phyloP scores from a whole-genome alignment of 345 rosid species.

The Citrus cavaleriei region DNA sequence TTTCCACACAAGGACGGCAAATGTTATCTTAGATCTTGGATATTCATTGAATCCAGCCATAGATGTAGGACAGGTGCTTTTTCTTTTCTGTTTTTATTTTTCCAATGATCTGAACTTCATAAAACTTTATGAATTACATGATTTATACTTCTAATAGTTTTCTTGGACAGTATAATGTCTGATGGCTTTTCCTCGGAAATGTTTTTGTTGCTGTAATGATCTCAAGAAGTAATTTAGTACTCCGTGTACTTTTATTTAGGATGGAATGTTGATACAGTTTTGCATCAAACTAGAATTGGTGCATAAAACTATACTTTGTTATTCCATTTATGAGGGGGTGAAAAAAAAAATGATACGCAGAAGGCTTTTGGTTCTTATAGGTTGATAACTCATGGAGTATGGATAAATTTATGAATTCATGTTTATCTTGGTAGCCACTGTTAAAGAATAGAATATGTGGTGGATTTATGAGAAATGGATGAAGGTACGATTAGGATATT shows the following conservation, averaged over 20 bases:
- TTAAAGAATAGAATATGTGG: not conserved
- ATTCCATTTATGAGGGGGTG: too few species aligned
- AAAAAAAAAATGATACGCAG: not conserved
- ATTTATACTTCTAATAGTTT: not conserved
- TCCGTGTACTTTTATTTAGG: not conserved
- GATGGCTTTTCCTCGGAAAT: not conserved
- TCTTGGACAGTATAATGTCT: not conserved
- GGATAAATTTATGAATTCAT: not conserved
- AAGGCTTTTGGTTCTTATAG: not conserved
- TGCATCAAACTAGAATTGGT: not conserved
- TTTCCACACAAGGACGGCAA: slow-evolving; percentile 72
- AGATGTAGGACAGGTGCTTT: slow-evolving; percentile 82
- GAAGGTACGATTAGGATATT: not conserved
- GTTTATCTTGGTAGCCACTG: not conserved
- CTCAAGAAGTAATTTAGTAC: not conserved
- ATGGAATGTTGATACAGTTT: too few species aligned
- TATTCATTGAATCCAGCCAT: slow-evolving; percentile 92
- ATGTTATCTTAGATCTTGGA: slow-evolving; percentile 79
- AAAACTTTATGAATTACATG: not conserved
- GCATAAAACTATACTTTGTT: not conserved
- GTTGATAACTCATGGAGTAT: not conserved
- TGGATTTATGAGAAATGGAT: not conserved
- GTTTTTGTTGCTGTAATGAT: not conserved
- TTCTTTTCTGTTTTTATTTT: slow-evolving; percentile 5
- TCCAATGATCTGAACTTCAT: not conserved